Conservation (phyloP, 768 basidiomycete genomes). For the Russula brevipes region DNA sequence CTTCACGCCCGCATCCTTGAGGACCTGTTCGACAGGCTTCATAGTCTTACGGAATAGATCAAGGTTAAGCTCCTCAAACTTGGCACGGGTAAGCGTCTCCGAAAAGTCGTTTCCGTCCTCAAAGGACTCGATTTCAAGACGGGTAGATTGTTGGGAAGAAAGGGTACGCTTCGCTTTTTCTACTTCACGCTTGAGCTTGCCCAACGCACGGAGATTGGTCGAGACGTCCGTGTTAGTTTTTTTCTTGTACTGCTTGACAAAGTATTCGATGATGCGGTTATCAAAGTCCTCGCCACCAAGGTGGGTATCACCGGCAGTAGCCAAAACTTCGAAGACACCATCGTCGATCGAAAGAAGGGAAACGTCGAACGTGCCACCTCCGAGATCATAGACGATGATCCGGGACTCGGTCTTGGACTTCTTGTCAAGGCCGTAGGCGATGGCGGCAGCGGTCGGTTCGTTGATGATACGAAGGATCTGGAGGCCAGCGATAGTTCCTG, state of each 20-base stretch:
- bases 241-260: conserved; percentile 53
- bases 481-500: conserved; percentile 91
- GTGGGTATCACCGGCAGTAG: conserved; percentile 61
- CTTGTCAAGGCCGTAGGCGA: conserved; percentile 98
- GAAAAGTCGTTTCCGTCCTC: conserved; percentile 96
- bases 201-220: conserved; percentile 46
- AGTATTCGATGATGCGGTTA: conserved; percentile 45
- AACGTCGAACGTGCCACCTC: conserved; percentile 98
- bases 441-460: conserved; percentile 95
- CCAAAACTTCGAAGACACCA: conserved; percentile 54
- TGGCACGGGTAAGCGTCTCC: conserved; percentile 94
- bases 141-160: conserved; percentile 85
- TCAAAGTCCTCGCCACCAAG: conserved; percentile 59
- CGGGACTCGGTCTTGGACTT: conserved; percentile 81
- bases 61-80: conserved; percentile 98
- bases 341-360: conserved; percentile 76
- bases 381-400: conserved; percentile 97
- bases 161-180: conserved; percentile 62
- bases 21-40: conserved; percentile 98
- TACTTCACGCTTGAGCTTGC: conserved; percentile 47
- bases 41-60: conserved; percentile 99
- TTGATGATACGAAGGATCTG: conserved; percentile 96
- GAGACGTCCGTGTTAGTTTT: conserved; percentile 46
- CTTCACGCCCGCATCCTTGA: conserved; percentile 97
- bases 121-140: conserved; percentile 93